phyloP scores from a whole-genome alignment of 2,329 filamentous ascomycete species.

The Pseudogymnoascus sp. region DNA sequence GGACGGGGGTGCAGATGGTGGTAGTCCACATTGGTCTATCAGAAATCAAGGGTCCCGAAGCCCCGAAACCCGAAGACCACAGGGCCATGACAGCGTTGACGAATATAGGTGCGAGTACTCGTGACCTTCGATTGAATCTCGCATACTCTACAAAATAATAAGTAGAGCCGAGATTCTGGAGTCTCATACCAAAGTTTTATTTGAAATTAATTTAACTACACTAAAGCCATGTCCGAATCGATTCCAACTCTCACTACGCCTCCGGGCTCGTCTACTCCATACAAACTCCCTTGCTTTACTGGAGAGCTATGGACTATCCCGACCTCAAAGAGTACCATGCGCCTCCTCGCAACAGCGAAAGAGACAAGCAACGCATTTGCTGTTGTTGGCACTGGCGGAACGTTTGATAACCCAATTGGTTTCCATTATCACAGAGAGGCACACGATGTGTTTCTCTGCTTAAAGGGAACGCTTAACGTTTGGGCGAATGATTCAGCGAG shows the following conservation, averaged over 20 bases:
- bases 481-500: slow-evolving; percentile 53
- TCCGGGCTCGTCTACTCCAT: slow-evolving; percentile 12
- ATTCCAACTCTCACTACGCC: background rate
- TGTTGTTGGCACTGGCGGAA: slow-evolving; percentile 24
- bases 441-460: slow-evolving; percentile 52
- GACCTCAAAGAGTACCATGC: slow-evolving; percentile 23
- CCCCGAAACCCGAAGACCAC: background rate
- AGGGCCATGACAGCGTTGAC: background rate
- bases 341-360: slow-evolving; percentile 26
- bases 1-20: background rate
- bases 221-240: background rate
- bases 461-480: slow-evolving; percentile 49
- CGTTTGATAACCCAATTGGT: slow-evolving; percentile 32
- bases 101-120: background rate
- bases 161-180: background rate
- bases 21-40: background rate
- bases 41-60: background rate
- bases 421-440: slow-evolving; percentile 53
- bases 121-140: background rate
- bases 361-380: slow-evolving; percentile 27
- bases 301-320: slow-evolving; percentile 28
- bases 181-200: background rate
- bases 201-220: background rate
- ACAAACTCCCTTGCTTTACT: slow-evolving; percentile 21
- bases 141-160: background rate